Conservation (phyloP, 2,329 filamentous ascomycete species). For the Beauveria asiatica region DNA sequence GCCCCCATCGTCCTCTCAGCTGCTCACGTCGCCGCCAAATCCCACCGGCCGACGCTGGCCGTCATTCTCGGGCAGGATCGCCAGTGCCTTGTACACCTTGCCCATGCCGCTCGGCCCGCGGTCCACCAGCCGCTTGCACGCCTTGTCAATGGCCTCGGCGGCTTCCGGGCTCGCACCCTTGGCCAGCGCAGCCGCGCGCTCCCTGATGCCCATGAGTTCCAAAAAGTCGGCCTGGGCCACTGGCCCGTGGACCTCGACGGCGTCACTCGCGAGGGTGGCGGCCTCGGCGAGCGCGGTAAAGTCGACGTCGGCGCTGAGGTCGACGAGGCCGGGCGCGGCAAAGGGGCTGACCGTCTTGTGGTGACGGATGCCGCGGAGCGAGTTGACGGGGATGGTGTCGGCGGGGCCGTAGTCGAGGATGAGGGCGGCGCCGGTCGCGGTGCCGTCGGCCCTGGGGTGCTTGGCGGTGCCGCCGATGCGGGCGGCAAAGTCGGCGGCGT, state of each 20-base stretch:
- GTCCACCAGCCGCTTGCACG: slow-evolving; percentile 80
- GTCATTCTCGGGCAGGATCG: slow-evolving; percentile 74
- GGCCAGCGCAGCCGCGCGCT: slow-evolving; percentile 63
- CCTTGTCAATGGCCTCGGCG: slow-evolving; percentile 56
- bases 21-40: slow-evolving; percentile 66
- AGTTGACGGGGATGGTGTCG: slow-evolving; percentile 73
- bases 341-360: slow-evolving; percentile 77
- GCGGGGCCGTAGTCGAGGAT: slow-evolving; percentile 90
- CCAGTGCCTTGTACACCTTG: slow-evolving; percentile 85
- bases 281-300: slow-evolving; percentile 80
- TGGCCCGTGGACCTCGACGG: slow-evolving; percentile 87
- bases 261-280: slow-evolving; percentile 64
- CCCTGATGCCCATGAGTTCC: slow-evolving; percentile 69
- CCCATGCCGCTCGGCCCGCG: slow-evolving; percentile 81
- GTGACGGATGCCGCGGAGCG: slow-evolving; percentile 75
- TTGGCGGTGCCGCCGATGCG: slow-evolving; percentile 66
- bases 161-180: slow-evolving; percentile 37
- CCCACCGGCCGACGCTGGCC: slow-evolving; percentile 73
- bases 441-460: slow-evolving; percentile 39
- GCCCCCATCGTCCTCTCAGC: background rate
- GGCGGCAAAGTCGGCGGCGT: slow-evolving; percentile 70
- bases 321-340: slow-evolving; percentile 68
- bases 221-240: slow-evolving; percentile 79
- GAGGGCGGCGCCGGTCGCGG: slow-evolving; percentile 76
- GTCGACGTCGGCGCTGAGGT: slow-evolving; percentile 89